A percentile compares a stretch with the other conserved stretches of the same genome.
phyloP scores from a whole-genome alignment of 164 flowering plant species.

The Vitis riparia region DNA sequence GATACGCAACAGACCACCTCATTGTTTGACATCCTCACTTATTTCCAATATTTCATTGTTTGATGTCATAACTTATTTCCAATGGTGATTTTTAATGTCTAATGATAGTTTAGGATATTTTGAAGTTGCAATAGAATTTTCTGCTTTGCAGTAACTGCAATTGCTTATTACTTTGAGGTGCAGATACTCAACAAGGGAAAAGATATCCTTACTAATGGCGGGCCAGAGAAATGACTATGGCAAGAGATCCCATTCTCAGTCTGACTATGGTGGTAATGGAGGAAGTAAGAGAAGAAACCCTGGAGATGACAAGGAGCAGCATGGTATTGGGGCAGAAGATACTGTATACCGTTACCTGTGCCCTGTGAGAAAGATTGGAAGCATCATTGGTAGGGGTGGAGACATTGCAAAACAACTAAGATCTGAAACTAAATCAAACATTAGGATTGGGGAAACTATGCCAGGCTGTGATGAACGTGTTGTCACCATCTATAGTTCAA shows the following conservation, averaged over 20 bases:
- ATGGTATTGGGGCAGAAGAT: constrained; percentile 49
- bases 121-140: too few relatives aligned
- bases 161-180: too few relatives aligned
- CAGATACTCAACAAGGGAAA: too few relatives aligned
- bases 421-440: constrained; percentile 58
- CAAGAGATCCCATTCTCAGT: constrained; percentile 6
- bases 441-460: constrained; percentile 61
- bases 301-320: background rate
- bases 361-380: constrained; percentile 64
- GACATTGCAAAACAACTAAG: constrained; percentile 67
- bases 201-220: background rate
- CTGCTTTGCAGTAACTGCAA: too few relatives aligned
- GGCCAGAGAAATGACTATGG: constrained; percentile 8
- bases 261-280: constrained; percentile 19
- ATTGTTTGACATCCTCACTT: too few relatives aligned
- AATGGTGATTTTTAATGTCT: too few relatives aligned
- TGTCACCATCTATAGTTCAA: constrained; percentile 57
- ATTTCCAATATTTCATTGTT: too few relatives aligned
- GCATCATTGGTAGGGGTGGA: constrained; percentile 75
- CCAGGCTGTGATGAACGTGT: constrained; percentile 65
- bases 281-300: too few relatives aligned
- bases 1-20: too few relatives aligned
- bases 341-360: constrained; percentile 71
- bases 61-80: too few relatives aligned
- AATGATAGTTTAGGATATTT: too few relatives aligned